A percentile compares a stretch with the other conserved stretches of the same genome.
phyloP scores from a whole-genome alignment of 257 asterid species.

The Solanum arcanum region DNA sequence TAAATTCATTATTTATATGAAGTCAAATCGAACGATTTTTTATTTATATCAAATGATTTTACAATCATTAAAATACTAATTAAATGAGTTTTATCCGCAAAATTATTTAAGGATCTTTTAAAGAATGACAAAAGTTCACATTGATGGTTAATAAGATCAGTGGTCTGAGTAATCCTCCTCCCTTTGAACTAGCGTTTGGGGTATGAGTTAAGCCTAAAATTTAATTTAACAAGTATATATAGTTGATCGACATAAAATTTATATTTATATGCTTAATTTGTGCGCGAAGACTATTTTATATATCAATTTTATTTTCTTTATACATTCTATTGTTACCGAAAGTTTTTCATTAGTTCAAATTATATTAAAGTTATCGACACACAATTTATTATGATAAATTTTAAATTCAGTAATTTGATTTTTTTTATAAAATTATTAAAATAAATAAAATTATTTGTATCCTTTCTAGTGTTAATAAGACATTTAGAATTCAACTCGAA shows the following conservation, averaged over 20 bases:
- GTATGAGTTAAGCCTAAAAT: too few relatives aligned
- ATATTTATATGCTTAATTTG: background rate
- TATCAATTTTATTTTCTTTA: background rate
- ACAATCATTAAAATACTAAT: too few relatives aligned
- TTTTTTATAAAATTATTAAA: background rate
- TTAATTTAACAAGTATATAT: background rate
- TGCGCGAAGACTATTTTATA: background rate
- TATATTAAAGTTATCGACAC: background rate
- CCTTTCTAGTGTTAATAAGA: background rate
- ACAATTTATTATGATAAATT: background rate
- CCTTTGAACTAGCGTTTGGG: too few relatives aligned
- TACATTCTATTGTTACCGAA: background rate
- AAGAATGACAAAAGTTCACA: too few relatives aligned
- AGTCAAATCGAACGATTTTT: background rate
- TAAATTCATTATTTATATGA: background rate
- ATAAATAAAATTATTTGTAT: background rate
- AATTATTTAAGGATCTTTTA: too few relatives aligned
- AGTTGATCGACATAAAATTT: background rate
- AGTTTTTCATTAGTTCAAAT: background rate
- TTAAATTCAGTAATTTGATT: background rate
- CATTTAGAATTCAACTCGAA: background rate
- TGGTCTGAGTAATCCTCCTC: too few relatives aligned
- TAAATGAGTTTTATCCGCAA: too few relatives aligned
- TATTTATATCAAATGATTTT: background rate
- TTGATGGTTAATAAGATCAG: too few relatives aligned